phyloP scores from a whole-genome alignment of 2,329 filamentous ascomycete species.

The Ampelomyces quisqualis region DNA sequence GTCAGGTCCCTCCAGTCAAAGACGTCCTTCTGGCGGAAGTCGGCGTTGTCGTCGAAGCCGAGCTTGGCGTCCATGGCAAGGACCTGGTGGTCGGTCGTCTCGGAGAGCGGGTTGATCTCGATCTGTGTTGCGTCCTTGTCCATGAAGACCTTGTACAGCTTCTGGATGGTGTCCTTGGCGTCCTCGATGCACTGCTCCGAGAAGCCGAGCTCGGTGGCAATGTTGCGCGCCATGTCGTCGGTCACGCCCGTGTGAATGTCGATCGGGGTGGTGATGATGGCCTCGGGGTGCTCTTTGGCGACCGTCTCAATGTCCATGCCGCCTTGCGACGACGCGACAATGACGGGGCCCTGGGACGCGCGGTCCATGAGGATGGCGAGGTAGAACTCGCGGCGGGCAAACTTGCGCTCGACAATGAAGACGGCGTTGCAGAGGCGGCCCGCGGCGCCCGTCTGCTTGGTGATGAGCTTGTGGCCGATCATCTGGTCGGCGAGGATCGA shows the following conservation, averaged over 20 bases:
- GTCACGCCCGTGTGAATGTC: constrained; percentile 95
- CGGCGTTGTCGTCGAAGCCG: constrained; percentile 97
- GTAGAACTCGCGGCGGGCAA: constrained; percentile 98
- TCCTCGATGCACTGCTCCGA: constrained; percentile 96
- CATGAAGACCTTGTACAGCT: constrained; percentile 97
- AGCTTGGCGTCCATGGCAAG: constrained; percentile 99
- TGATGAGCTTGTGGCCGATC: constrained; percentile 99
- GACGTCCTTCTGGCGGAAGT: constrained; percentile 95
- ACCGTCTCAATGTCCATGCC: constrained; percentile 99
- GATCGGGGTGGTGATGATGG: constrained; percentile 90
- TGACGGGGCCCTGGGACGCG: constrained; percentile 83
- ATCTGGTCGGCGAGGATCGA: constrained; percentile 99
- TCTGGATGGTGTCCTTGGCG: constrained; percentile 94
- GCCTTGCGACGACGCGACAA: constrained; percentile 96
- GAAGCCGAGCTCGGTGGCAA: constrained; percentile 91
- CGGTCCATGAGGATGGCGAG: constrained; percentile 98
- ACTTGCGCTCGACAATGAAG: constrained; percentile 99
- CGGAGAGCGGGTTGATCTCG: constrained; percentile 98
- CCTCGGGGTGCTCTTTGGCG: constrained; percentile 94
- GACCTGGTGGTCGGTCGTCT: constrained; percentile 97
- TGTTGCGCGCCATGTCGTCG: constrained; percentile 87
- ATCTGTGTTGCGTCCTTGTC: constrained; percentile 99
- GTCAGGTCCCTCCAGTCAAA: constrained; percentile 91
- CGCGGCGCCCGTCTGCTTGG: constrained; percentile 94
- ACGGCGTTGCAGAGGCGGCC: constrained; percentile 96